Conservation (phyloP, 768 basidiomycete genomes). For the Cystobasidium tubakii region DNA sequence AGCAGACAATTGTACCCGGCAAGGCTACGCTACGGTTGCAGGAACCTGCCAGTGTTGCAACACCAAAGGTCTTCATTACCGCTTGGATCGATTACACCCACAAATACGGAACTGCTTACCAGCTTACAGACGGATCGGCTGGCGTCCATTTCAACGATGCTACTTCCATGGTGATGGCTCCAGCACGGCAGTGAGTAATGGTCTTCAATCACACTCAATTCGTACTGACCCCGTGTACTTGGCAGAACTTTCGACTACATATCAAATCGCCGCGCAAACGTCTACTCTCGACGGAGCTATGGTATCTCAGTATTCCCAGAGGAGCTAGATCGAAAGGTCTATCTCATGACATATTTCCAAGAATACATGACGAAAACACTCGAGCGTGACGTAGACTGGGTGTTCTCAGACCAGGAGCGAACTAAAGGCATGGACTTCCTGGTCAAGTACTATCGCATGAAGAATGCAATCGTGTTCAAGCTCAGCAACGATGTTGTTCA, state of each 20-base stretch:
- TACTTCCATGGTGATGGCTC: constrained; percentile 72
- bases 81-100: constrained; percentile 99
- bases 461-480: constrained; percentile 93
- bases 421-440: constrained; percentile 89
- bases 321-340: constrained; percentile 81
- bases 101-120: constrained; percentile 99
- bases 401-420: constrained; percentile 63
- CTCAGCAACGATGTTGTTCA: constrained; percentile 92
- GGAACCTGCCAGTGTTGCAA: constrained; percentile 16
- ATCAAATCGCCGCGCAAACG: constrained; percentile 59
- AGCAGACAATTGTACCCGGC: constrained; percentile 22
- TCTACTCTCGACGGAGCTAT: constrained; percentile 67
- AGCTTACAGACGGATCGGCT: constrained; percentile 86
- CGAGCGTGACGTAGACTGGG: constrained; percentile 76
- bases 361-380: constrained; percentile 87
- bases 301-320: constrained; percentile 56
- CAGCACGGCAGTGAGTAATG: constrained; percentile 72
- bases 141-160: constrained; percentile 97
- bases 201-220: no score
- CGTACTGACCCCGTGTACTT: not conserved
- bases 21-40: not conserved
- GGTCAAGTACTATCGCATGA: constrained; percentile 91
- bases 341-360: constrained; percentile 88
- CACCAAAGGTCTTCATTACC: constrained; percentile 71
- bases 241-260: constrained; percentile 83